A percentile compares a stretch with the other conserved stretches of the same genome.
Evolutionary conservation across 768 basidiomycete genomes (phyloP).

Genomic region (Boletus bicolor): DNA sequence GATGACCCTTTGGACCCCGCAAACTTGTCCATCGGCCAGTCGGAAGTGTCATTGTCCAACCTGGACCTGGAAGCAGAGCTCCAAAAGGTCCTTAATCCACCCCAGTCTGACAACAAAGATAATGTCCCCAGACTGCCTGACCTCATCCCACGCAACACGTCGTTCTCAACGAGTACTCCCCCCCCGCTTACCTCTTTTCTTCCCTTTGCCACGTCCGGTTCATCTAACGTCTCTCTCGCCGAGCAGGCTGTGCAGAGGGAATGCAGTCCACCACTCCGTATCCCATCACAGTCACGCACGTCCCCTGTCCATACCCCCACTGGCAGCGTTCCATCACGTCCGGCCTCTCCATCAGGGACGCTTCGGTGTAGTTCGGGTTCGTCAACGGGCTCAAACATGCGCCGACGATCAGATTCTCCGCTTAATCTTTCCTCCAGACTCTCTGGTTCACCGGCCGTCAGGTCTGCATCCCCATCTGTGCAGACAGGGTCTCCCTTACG

Average conservation of each 20-base stretch:
- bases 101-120: conserved; percentile 9
- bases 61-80: conserved; percentile 33
- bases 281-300: conserved; percentile 2
- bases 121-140: conserved; percentile 24
- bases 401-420: conserved; percentile 24
- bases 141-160: conserved; percentile 19
- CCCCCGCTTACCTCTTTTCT: conserved; percentile 21
- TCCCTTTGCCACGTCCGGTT: conserved; percentile 17
- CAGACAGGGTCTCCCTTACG: conserved; percentile 30
- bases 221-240: conserved; percentile 16
- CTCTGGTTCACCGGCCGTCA: conserved; percentile 18
- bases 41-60: conserved; percentile 35
- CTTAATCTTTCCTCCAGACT: conserved; percentile 15
- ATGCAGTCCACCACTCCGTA: background rate
- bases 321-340: background rate
- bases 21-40: conserved; percentile 36
- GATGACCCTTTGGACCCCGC: conserved; percentile 30
- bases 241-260: conserved; percentile 10
- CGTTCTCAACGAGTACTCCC: conserved; percentile 30
- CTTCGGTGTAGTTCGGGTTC: conserved; percentile 19
- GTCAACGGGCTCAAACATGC: conserved; percentile 16
- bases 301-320: background rate
- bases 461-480: conserved; percentile 20
- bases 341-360: conserved; percentile 12
- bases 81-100: conserved; percentile 18